Percentiles rank a stretch among this genome's conserved stretches.
Conservation (phyloP, 2,329 filamentous ascomycete genomes). For the Colletotrichum sp. region DNA sequence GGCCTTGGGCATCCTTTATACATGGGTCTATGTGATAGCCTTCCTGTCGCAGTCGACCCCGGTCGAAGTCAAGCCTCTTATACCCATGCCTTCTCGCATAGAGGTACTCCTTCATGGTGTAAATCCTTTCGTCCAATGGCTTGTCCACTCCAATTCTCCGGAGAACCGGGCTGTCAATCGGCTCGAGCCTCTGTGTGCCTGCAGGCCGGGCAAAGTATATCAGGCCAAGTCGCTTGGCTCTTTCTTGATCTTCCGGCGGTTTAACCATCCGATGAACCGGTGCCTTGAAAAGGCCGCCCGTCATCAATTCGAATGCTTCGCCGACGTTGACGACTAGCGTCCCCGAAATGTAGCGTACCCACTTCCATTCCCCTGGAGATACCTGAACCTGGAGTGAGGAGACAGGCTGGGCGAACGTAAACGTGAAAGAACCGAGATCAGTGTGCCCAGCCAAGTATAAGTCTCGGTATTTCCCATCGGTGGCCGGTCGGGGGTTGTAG, state of each 20-base stretch:
- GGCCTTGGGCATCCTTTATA: not conserved
- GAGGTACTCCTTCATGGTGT: not conserved
- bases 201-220: slow-evolving; percentile 39
- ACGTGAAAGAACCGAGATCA: slow-evolving; percentile 55
- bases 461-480: not conserved
- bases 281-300: slow-evolving; percentile 32
- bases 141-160: not conserved
- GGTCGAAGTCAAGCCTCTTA: not conserved
- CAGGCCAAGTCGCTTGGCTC: slow-evolving; percentile 32
- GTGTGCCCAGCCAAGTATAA: slow-evolving; percentile 42
- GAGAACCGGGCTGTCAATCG: not conserved
- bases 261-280: slow-evolving; percentile 36
- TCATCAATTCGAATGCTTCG: slow-evolving; percentile 31
- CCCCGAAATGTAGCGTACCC: slow-evolving; percentile 46
- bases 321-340: slow-evolving; percentile 49
- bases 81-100: not conserved
- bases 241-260: slow-evolving; percentile 35
- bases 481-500: not conserved
- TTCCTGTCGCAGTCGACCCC: not conserved
- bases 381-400: slow-evolving; percentile 53
- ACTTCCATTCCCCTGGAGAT: slow-evolving; percentile 43
- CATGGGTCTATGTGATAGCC: not conserved
- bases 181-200: slow-evolving; percentile 5
- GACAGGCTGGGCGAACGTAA: slow-evolving; percentile 60
- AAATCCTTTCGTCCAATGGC: not conserved